Evolutionary conservation across 208 protist species (phyloP), one percentile per base, ranked within the genome.

Genomic region (Sergeia podlipaevii): DNA sequence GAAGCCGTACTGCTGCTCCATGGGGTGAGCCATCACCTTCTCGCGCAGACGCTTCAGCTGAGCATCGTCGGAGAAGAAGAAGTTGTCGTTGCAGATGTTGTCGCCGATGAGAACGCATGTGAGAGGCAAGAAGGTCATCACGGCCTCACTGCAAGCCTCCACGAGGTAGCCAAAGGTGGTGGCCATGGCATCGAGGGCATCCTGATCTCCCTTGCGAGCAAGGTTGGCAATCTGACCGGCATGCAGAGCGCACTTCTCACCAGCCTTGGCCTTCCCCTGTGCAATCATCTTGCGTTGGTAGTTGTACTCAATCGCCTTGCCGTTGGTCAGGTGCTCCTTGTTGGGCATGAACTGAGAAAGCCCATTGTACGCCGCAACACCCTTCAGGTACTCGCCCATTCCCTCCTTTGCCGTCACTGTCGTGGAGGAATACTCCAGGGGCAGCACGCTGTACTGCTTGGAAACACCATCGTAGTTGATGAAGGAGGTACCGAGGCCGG

Each of bases 91-190:
- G n/a, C 77, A 68, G 28, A 86, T 63, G 28, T 79, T 90, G 65
- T 90, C 77, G 15, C 82, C 82, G 37, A 76, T 70, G 17, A 90
- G 29, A 29, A 85, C 69, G 44, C 60, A 65, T 3, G 82, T 84
- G 33, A 79, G 57, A n/a, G 82, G 82, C 26, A 81, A 10, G 51
- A 90, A 79, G 36, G 55, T 48, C 74, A 90, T 85, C 30, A 55
- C 72, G 20, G 56, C 60, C 72, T 90, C 77, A 4, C 60, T 68
- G 17, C 57, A 61, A 27, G 69, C 23, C 23, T 52, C 50, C 46
- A 90, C 75, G 3, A 90, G 55, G 54, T 79, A 77, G n/a, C 58
- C 39, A 47, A 77, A 74, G 26, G 70, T 66, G 8, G 61, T 63
- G 26, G 63, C 56, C 68, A 90, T 65, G 15, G 82, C 82, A 53